Base-by-base conservation (phyloP, 345 rosid species). In the Salix exigua region DNA sequence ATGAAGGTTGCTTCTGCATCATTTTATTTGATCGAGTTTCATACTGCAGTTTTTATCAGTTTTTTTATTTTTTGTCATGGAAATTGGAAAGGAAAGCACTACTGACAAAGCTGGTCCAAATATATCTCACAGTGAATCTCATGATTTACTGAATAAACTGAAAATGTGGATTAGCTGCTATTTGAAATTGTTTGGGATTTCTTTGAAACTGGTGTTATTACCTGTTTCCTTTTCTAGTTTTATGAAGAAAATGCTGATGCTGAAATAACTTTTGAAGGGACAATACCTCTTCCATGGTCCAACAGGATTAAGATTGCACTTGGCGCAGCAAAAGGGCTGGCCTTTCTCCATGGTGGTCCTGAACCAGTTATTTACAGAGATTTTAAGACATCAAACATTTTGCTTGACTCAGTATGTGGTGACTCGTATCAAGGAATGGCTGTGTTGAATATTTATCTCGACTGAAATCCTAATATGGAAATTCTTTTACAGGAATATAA, bases 201-300 rank as follows among this genome's bases (percentile, higher is more conserved):
- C 67, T 64, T 30, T 16, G 28, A 68, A 28, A 64, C 79, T 85
- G 83, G 79, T 77, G 58, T 70, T 75, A 61, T 65, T 64, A 66
- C 66, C 51, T 71, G 53, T 65, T 65, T n/a, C 46, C 64, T 30
- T 42, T 77, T 48, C 21, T 9, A 70, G 64, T 62, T 46, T 50
- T n/a, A 62, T 70, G 48, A 73, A 31, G 63, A 4, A 67, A 79
- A 79, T 42, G 51, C 63, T 73, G 82, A 68, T 73, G 55, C 17
- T 51, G 16, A 60, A 17, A 19, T 35, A 67, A 78, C 77, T 80
- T 80, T 75, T 78, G 82, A 78, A 91, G 92, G 93, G 87, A 87
- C 93, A 28, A 85, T 88, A 75, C 83, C 83, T 76, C 80, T 81
- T 28, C 83, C 83, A 50, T 81, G 83, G 83, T 48, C 74, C 46